phyloP scores from a whole-genome alignment of 73 alveolate species.

The Tetrahymena thermophila region DNA sequence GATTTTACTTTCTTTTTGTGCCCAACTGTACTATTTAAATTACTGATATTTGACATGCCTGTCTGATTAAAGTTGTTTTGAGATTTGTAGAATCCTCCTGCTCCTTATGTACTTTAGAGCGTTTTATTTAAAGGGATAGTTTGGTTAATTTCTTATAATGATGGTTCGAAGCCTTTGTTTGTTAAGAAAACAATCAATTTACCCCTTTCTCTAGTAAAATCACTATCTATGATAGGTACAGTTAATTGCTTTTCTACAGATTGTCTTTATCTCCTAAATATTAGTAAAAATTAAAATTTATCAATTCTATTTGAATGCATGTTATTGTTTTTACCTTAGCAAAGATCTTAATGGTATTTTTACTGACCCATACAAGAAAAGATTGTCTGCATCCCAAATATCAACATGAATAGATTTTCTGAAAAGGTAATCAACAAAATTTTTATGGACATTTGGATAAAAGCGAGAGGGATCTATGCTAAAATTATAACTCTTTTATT shows the following conservation, averaged over 20 bases:
- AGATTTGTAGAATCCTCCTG: background rate
- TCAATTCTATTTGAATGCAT: background rate
- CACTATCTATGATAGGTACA: background rate
- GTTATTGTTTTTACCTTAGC: conserved; percentile 37
- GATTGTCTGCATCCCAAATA: conserved; percentile 66
- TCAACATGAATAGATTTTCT: conserved; percentile 19
- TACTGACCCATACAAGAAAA: conserved; percentile 59
- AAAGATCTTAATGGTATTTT: conserved; percentile 50
- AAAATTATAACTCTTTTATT: background rate
- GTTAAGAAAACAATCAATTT: background rate
- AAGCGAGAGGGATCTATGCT: background rate
- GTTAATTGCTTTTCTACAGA: background rate
- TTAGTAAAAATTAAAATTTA: background rate
- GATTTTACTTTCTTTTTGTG: background rate
- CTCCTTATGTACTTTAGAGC: background rate
- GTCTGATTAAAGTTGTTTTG: background rate
- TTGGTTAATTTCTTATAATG: background rate
- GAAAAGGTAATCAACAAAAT: background rate
- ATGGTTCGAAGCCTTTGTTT: background rate
- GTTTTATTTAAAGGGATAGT: background rate
- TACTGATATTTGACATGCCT: background rate
- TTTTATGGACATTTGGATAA: background rate
- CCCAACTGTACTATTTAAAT: background rate
- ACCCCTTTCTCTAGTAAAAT: background rate
- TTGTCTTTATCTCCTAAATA: background rate